These are phyloP conservation scores for Capronia americana DNA, from an alignment of 2,329 filamentous ascomycete genomes.

Conservation along the genomic window DNA sequence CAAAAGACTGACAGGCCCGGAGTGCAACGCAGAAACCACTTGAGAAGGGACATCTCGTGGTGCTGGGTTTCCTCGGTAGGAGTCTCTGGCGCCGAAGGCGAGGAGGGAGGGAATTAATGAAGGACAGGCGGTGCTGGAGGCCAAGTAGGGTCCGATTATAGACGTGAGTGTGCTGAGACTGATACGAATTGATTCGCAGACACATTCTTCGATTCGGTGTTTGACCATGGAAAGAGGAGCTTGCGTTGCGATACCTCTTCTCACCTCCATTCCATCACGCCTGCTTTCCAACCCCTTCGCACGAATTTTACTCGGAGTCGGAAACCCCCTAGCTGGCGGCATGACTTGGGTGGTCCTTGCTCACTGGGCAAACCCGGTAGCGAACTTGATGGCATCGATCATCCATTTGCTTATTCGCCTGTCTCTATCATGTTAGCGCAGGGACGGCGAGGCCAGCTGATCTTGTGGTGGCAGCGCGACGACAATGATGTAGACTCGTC, in stretches of 20 bases:
- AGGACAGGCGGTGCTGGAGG: conserved; percentile 2
- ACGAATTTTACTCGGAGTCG: not conserved
- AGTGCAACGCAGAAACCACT: conserved; percentile 38
- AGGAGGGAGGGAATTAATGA: not conserved
- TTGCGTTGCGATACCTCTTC: not conserved
- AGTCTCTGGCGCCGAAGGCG: not conserved
- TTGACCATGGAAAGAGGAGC: not conserved
- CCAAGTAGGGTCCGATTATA: not conserved
- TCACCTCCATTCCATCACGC: not conserved
- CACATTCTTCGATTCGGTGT: not conserved
- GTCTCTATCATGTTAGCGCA: conserved; percentile 11
- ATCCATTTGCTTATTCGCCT: conserved; percentile 1
- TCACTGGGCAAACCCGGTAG: not conserved
- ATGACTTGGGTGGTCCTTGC: not conserved
- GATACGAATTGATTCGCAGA: conserved; percentile 12
- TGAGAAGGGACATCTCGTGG: conserved; percentile 27
- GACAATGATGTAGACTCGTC: not conserved
- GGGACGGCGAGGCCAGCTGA: conserved; percentile 16
- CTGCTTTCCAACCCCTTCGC: not conserved
- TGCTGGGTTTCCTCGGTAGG: not conserved
- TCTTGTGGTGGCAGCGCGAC: not conserved
- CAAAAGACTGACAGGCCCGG: conserved; percentile 38
- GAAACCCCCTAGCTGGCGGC: not conserved
- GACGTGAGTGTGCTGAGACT: conserved; percentile 1
- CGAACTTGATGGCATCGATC: not conserved